Evolutionary conservation across 208 protist genomes (phyloP), one percentile per base, ranked within the genome.

Genomic region (Leishmania major): DNA sequence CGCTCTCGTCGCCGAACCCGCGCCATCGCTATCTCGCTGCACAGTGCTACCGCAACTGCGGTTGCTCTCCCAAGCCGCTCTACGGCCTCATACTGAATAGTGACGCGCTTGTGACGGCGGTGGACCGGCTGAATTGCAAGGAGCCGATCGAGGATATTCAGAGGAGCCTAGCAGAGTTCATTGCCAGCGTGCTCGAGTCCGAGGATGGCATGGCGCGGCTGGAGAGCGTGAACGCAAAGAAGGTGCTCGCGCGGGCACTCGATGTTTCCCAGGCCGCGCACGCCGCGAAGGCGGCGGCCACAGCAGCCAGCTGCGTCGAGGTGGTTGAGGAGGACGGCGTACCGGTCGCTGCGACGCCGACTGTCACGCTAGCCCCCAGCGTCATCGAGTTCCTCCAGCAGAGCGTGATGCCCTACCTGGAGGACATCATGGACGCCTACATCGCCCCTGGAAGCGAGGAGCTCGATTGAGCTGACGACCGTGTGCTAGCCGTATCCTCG

Each of bases 391-490:
- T 94, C 53, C 37, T 97, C 15, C 77, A 88, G 67, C 75, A 84
- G 62, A 91, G 95, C 64, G 87, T 97, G 53, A 71, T 97, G 70
- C 92, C 91, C 8, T 93, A 92, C 51, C 74, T 97, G 28, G 94
- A 97, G 70, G 94, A 97, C 77, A 85, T 97, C 40, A 71, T 95
- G 13, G 92, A 97, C 53, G 94, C 92, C 17, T 97, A 96, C 77
- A 69, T 95, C 2, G 83, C 92, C n/a, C 89, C 89, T 73, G 90
- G 88, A 13, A 89, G 87, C 79, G 94, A 92, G 78, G 87, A 85
- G 53, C 73, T 96, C 3, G 92, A 95, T 77, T 97, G 67, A 72
- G 67, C 37, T 75, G 86, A 60, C 35, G 72, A 75, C 37, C 13
- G 22, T 45, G 17, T 31, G 66, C 47, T 43, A 59, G 47, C 40